These are phyloP conservation scores for Apocynum venetum DNA, from an alignment of 257 asterid genomes.

Conservation along the genomic window DNA sequence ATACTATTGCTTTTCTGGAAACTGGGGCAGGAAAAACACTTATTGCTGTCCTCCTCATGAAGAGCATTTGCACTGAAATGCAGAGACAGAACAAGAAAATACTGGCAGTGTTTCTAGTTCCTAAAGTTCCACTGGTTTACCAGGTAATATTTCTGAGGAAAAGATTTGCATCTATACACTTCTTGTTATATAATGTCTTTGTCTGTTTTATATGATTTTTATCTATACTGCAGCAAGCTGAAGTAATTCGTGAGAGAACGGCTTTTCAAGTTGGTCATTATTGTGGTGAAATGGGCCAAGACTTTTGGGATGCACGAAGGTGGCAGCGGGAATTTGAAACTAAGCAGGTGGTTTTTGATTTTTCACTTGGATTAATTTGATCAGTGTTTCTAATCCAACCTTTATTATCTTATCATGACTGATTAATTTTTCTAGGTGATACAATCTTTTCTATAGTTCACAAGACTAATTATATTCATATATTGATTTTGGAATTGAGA, in stretches of 20 bases:
- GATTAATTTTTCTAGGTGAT: neutral
- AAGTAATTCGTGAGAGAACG: constrained; percentile 88
- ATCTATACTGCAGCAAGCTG: constrained; percentile 76
- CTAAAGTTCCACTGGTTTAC: constrained; percentile 97
- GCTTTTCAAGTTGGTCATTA: constrained; percentile 95
- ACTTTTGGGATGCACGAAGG: constrained; percentile 99
- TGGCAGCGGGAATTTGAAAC: constrained; percentile 96
- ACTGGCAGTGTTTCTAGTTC: constrained; percentile 94
- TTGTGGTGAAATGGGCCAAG: constrained; percentile 99
- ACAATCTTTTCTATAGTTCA: neutral
- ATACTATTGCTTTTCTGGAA: constrained; percentile 95
- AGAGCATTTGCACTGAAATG: constrained; percentile 64
- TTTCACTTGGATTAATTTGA: neutral
- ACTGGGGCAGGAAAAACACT: constrained; percentile 98
- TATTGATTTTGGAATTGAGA: neutral
- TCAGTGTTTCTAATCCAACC: neutral
- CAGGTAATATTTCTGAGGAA: constrained; percentile 50
- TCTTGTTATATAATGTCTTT: neutral
- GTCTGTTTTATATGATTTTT: neutral
- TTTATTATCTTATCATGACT: neutral
- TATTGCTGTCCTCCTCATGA: constrained; percentile 89
- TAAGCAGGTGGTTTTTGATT: constrained; percentile 61
- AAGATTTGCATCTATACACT: neutral
- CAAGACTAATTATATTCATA: neutral
- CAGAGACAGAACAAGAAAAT: constrained; percentile 67